Base-by-base conservation (phyloP, 495 filamentous ascomycete species). In the Aspergillus sparsus region DNA sequence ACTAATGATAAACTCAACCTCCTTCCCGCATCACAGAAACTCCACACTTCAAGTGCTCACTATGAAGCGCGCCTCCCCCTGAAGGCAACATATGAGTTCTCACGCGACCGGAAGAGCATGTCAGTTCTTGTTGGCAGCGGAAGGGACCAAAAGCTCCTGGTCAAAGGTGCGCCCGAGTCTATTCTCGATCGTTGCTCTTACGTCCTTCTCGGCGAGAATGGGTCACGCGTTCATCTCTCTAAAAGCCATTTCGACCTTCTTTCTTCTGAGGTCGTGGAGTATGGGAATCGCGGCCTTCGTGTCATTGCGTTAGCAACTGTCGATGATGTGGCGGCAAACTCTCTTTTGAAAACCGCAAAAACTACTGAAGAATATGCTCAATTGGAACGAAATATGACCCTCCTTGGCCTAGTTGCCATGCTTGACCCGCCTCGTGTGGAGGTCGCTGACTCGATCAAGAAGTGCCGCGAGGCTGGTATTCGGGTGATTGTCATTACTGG, bases 61-160 rank as follows among this genome's bases (percentile, higher is more conserved):
- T 97, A 95, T 69, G 93, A 96, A 77, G 77, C 85, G 55, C 81
- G 82, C 65, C 82, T 84, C 50, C 85, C 86, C 35, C 84, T 87
- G 55, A 82, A 96, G 57, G 87, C 93, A 1, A 96, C 91, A 12
- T 99, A 93, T 62, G 95, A 99, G 71, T 99, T 99, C 75, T 98
- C 95, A 6, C 87, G 95, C 68, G 95, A 98, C 72, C 84, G 95
- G 18, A 99, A 99, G 82, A 98, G 95, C 70, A 99, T 99, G 95
- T 99, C 95, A 31, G 95, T 98, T 33, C 83, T 97, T 15, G 89
- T 94, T 49, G 86, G 88, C 54, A 77, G 82, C 46, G 84, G 80
- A 49, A 80, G 79, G 44, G 71, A 85, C 36, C 83, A 93, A 71
- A 89, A 87, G 69, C 87, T 99, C 12, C 84, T 99, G 27, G 94